phyloP scores from a whole-genome alignment of 208 protist genomes.

The Crithidia expoeki region DNA sequence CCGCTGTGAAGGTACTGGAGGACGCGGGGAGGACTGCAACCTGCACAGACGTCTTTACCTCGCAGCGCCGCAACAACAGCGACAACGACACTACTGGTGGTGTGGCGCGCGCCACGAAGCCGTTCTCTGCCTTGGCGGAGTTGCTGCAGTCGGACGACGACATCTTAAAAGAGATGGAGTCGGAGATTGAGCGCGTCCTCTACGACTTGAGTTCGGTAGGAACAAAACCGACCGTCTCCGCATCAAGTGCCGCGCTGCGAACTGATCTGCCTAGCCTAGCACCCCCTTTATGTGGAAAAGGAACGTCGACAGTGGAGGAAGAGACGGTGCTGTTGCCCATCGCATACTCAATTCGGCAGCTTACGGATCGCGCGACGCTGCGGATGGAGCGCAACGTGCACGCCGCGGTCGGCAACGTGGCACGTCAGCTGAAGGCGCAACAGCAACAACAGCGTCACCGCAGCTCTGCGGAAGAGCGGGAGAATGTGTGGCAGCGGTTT shows the following conservation, averaged over 20 bases:
- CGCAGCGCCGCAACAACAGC: neutral
- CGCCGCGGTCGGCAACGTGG: conserved; percentile 34
- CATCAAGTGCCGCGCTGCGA: neutral
- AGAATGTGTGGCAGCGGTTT: conserved; percentile 65
- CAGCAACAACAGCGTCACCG: conserved; percentile 15
- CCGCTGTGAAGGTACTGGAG: conserved; percentile 27
- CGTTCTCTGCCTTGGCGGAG: conserved; percentile 18
- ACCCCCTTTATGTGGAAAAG: neutral
- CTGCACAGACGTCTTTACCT: conserved; percentile 9
- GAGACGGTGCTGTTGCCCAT: neutral
- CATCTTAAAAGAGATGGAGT: conserved; percentile 77
- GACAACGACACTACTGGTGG: neutral
- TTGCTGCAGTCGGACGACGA: conserved; percentile 68
- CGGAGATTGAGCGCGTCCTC: conserved; percentile 69
- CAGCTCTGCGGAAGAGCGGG: conserved; percentile 16
- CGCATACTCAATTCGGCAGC: conserved; percentile 12
- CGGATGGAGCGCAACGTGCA: conserved; percentile 37
- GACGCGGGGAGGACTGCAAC: conserved; percentile 11
- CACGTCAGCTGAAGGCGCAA: conserved; percentile 38
- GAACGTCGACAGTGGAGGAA: neutral
- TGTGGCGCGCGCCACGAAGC: neutral
- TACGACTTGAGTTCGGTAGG: conserved; percentile 25
- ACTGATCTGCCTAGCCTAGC: neutral
- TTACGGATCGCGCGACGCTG: conserved; percentile 25
- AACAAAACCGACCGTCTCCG: neutral